Evolutionary conservation across 306 rosid species (phyloP).

Genomic region (Dicorynia guianensis): DNA sequence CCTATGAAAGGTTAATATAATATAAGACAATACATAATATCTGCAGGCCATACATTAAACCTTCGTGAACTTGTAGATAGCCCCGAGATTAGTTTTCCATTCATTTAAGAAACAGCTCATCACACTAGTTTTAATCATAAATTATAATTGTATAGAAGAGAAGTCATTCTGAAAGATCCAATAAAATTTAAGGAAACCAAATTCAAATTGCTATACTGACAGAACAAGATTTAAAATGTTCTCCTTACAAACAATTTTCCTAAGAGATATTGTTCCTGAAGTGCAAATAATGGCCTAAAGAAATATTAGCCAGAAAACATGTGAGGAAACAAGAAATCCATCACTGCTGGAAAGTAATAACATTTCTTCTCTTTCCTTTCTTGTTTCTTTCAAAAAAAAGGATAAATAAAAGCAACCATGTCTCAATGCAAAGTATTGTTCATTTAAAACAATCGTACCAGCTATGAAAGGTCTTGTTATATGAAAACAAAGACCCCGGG

Average conservation of each 20-base stretch:
- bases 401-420: background rate
- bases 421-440: background rate
- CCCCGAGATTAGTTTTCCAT: slow-evolving; percentile 15
- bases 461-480: background rate
- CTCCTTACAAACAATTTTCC: background rate
- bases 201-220: background rate
- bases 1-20: background rate
- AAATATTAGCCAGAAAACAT: background rate
- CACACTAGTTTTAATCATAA: background rate
- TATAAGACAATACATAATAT: slow-evolving; percentile 4
- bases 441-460: background rate
- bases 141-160: slow-evolving; percentile 6
- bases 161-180: background rate
- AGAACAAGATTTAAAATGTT: background rate
- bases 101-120: slow-evolving; percentile 19
- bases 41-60: slow-evolving; percentile 28
- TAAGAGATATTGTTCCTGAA: background rate
- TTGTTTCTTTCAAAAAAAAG: no score
- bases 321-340: background rate
- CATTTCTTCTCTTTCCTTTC: no score
- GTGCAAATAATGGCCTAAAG: background rate
- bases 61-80: slow-evolving; percentile 9
- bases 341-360: background rate
- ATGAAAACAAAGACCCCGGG: slow-evolving; percentile 14
- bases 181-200: background rate